A percentile compares a stretch with the other conserved stretches of the same genome.
Conservation (phyloP, 495 filamentous ascomycete genomes). For the Daldinia decipiens region DNA sequence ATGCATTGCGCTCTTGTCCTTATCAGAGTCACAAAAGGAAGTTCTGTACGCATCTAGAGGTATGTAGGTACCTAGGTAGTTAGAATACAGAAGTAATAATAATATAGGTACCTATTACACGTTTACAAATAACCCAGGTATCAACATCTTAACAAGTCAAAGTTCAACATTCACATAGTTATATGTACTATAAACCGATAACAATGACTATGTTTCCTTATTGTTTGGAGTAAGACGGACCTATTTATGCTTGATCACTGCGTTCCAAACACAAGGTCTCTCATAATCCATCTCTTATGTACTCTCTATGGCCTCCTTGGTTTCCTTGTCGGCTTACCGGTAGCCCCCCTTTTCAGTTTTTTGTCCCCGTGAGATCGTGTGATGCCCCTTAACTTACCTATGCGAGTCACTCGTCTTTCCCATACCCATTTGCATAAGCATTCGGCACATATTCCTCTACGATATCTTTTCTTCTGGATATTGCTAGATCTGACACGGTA, state of each 20-base stretch:
- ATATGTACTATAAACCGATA: not conserved
- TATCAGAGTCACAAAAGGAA: too few species aligned
- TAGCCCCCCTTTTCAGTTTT: not conserved
- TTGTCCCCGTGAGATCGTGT: not conserved
- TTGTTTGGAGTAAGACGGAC: not conserved
- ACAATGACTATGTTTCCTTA: not conserved
- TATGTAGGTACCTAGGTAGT: too few species aligned
- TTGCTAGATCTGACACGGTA: not conserved
- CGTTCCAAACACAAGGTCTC: constrained; percentile 14
- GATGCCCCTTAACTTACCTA: constrained; percentile 17
- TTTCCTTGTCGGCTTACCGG: not conserved
- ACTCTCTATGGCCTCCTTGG: not conserved
- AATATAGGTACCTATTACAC: too few species aligned
- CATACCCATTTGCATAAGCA: constrained; percentile 24
- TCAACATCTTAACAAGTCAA: too few species aligned
- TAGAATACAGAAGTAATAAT: too few species aligned
- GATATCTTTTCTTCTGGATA: not conserved
- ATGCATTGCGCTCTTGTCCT: not conserved
- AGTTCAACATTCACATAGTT: not conserved
- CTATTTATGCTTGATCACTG: not conserved
- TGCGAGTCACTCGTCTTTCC: constrained; percentile 16
- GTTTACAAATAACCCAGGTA: too few species aligned
- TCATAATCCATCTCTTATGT: constrained; percentile 7
- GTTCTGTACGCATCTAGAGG: too few species aligned
- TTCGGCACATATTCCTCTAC: constrained; percentile 20